phyloP scores from a whole-genome alignment of 176 grass and related monocot genomes.

The Olyra latifolia region DNA sequence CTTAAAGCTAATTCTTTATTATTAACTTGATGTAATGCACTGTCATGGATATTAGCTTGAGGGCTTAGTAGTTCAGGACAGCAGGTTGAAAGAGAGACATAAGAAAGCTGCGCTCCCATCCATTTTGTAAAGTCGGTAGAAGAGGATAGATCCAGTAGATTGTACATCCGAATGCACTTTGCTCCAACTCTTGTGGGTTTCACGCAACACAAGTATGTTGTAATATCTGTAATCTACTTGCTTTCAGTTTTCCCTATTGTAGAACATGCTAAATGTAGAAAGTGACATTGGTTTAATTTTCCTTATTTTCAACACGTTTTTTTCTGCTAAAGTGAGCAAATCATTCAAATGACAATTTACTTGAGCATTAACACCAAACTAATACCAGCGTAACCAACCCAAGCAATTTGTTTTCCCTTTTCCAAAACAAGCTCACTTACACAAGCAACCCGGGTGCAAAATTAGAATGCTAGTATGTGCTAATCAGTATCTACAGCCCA shows the following conservation, averaged over 20 bases:
- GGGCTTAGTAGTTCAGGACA: neutral
- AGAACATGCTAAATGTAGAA: neutral
- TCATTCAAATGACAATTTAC: neutral
- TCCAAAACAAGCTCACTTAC: neutral
- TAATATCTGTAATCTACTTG: neutral
- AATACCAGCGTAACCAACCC: neutral
- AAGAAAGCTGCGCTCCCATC: neutral
- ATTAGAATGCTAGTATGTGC: neutral
- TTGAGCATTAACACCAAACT: neutral
- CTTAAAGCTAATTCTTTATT: neutral
- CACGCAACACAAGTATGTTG: neutral
- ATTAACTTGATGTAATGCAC: neutral
- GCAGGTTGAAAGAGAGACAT: neutral
- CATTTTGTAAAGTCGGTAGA: too few relatives aligned
- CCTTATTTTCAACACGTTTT: neutral
- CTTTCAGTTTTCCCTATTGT: neutral
- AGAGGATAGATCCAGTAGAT: too few relatives aligned
- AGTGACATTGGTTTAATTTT: neutral
- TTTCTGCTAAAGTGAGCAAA: neutral
- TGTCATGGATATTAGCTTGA: neutral
- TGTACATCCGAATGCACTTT: neutral
- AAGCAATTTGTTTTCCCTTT: neutral
- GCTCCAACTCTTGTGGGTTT: neutral
- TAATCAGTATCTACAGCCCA: neutral
- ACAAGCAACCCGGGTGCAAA: neutral